Base-by-base conservation (phyloP, 345 rosid genomes). In the Kernera saxatilis region DNA sequence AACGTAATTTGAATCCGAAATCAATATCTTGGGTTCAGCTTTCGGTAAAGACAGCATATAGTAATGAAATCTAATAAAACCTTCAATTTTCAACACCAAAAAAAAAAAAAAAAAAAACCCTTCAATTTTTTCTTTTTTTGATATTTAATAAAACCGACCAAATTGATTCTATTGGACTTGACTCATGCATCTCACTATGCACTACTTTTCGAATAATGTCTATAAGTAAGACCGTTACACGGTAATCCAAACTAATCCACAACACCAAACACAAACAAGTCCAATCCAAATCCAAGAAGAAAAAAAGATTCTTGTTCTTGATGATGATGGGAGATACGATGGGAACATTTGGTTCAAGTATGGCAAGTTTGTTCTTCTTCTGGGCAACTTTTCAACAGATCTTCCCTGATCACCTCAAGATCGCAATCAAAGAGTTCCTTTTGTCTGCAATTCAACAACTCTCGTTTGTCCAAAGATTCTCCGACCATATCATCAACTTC, bases 381-480 rank as follows among this genome's bases (percentile, higher is more conserved):
- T 79, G 84, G 85, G 86, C 82, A 19, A 67, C 80, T 49, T 73
- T 83, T 43, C 75, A 79, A 26, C 81, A 82, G 13, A 79, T 75
- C 41, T 79, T 79, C 48, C 91, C 88, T 0, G 66, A 70, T 3
- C 84, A 84, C 15, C 83, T 86, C 37, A 73, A 82, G 29, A 33
- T 17, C 15, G 60, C 41, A 3, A 4, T 64, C 55, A 64, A 64
- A 13, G 70, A 64, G 70, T 49, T 64, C 2, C n/a, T 64, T 14
- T 32, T 64, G 45, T 64, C 70, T 21, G 41, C 70, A 64, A 22
- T 64, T 23, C 70, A 64, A 64, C 70, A 64, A 48, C 45, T 64
- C 57, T 33, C 70, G 0, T 49, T 64, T 12, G 58, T 77, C 26
- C 79, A 82, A 5, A 76, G 73, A 35, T 81, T 75, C 69, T 32